Base-by-base conservation (phyloP, 495 filamentous ascomycete genomes). In the Cladorrhinum samala region DNA sequence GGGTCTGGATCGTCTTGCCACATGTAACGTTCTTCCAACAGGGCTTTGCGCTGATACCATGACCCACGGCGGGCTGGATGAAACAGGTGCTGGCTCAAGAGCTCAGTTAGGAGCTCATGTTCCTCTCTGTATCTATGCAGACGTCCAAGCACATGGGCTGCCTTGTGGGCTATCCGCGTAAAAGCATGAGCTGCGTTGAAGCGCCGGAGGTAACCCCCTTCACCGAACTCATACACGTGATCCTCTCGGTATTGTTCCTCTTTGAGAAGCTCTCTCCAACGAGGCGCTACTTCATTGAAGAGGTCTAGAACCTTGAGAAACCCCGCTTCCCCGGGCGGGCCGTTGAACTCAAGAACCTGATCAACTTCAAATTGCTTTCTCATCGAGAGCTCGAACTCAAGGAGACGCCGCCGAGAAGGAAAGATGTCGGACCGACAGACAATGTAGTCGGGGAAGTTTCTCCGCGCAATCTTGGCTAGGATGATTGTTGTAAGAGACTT, bases 1-100 rank as follows among this genome's bases (percentile, higher is more conserved):
- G 66, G 70, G 0, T 66, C 61, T 0, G 82, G 72, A 1, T 75
- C 78, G 2, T 87, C 61, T 1, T 76, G 73, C 65, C 80, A 76
- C 88, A 96, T 91, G 63, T 98, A 97, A 57, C 91, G 89, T 68
- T 98, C 93, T 71, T 98, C 93, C 16, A 98, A 66, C 5, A 98
- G 70, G 1, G 93, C 93, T 71, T 91, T 96, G 14, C 93, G 88
- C 67, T 96, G 91, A 63, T 96, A 97, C 93, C 93, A 98, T 1
- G 83, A 83, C 1, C 93, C 93, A 19, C 92, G 83, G 21, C 92
- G 79, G 13, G 89, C 79, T 37, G 85, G 75, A 64, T 97, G 92
- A 65, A 96, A 96, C 9, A 94, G 77, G 3, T 78, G 81, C 60
- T 97, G 93, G 16, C 66, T 67, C 2, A 98, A 85, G 2, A 98